Base-by-base conservation (phyloP, 1,284 basidiomycete genomes). In the Dichomitus squalens region DNA sequence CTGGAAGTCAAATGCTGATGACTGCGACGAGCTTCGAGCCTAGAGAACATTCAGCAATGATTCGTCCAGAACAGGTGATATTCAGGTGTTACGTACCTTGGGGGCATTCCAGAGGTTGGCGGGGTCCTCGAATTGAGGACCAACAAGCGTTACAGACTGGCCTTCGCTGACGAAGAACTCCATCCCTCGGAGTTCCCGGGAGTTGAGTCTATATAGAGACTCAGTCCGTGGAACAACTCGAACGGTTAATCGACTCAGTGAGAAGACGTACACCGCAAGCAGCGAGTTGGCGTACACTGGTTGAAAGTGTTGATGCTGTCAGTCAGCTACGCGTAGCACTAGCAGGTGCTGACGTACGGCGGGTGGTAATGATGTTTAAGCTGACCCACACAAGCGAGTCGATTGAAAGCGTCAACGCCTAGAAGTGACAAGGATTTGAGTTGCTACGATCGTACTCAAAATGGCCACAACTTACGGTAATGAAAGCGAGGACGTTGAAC, bases 311-410 rank as follows among this genome's bases (percentile, higher is more conserved):
- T 2, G n/a, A 11, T n/a, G n/a, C n/a, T n/a, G 34, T 25, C 34
- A 34, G 46, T 18, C 18, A 1, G 29, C 16, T 33, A 0, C 16
- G 5, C 21, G 8, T 3, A 14, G 16, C 23, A 2, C 20, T 20
- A 25, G 14, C 14, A n/a, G 11, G 9, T 2, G 21, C 16, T 14
- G 2, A 49, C 48, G 23, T 49, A 49, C 48, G 34, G 11, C 49
- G 35, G 12, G 49, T 51, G 25, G 49, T 40, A 27, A 51, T 38
- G 12, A 51, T 51, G n/a, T 38, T 51, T 25, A 51, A 39, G 38
- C 49, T 51, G 25, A 25, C 49, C 23, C 38, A 38, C 6, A 51
- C 38, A 9, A 51, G 27, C 25, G 21, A 51, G 14, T 51, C 18
- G 9, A 38, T 36, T 31, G n/a, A 39, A 7, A 33, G 38, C 18